Base-by-base conservation (phyloP, 2,329 filamentous ascomycete genomes). In the Fonsecaea multimorphosa region DNA sequence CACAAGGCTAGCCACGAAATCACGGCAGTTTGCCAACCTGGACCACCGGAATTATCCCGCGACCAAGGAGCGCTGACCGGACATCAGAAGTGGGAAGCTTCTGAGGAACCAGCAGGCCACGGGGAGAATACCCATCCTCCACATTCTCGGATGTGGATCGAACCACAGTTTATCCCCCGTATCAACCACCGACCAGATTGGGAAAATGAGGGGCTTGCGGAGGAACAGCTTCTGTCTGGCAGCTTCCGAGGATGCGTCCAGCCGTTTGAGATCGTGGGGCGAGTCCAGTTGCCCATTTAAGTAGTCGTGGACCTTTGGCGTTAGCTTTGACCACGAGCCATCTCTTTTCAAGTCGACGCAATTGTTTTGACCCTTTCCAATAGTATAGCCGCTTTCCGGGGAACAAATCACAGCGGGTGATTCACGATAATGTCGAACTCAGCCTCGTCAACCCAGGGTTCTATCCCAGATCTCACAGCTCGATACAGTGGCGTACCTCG, bases 401-500 rank as follows among this genome's bases (percentile, higher is more conserved):
- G 19, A 19, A 40, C 58, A 36, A 52, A 34, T 51, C 46, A 24
- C 46, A 29, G 36, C n/a, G 6, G 32, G 32, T 27, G 29, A 14
- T 51, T 8, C 40, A 31, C n/a, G 2, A 22, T 6, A 38, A 68
- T 68, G 66, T 61, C 66, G 11, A 36, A 29, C 22, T 46, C 66
- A 58, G 54, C 57, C 24, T 55, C 60, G 38, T 58, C 49, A 24
- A n/a, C 44, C 29, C 24, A 52, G 31, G 60, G 60, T 11, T 40
- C 61, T n/a, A 66, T 70, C 38, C 68, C 68, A n/a, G 52, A 57
- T 36, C 63, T 70, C 11, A n/a, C 29, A 32, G 55, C 51, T 2
- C 58, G 38, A 38, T 70, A 70, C 44, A 68, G 65, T 32, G 68
- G 68, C 19, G 68, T 70, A 9, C 68, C 68, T 2, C 29, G 49